A percentile compares a stretch with the other conserved stretches of the same genome.
phyloP scores from a whole-genome alignment of 352 stramenopile species.

The Phytophthora idaei region DNA sequence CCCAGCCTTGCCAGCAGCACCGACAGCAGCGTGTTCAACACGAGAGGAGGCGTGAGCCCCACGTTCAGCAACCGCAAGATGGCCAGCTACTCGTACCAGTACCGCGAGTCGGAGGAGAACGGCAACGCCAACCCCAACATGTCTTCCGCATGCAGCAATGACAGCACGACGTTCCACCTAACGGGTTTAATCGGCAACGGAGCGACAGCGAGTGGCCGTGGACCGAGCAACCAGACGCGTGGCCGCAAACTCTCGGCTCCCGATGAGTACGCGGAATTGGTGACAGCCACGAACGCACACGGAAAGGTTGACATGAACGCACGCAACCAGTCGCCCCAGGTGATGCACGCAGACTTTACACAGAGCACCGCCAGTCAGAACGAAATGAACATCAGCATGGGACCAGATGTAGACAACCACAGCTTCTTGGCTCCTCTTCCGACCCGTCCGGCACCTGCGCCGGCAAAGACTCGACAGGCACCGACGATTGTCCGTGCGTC shows the following conservation, averaged over 20 bases:
- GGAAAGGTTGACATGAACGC: conserved; percentile 20
- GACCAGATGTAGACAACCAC: conserved; percentile 32
- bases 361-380: conserved; percentile 24
- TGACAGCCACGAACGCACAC: conserved; percentile 39
- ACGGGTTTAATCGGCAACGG: conserved; percentile 35
- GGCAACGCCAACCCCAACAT: conserved; percentile 12
- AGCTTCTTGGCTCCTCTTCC: conserved; percentile 30
- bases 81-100: conserved; percentile 43
- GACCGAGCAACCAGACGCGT: conserved; percentile 2
- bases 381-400: conserved; percentile 33
- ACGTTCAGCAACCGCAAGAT: conserved; percentile 38
- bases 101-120: conserved; percentile 35
- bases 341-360: conserved; percentile 26
- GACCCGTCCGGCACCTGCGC: not conserved
- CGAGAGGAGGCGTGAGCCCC: conserved; percentile 43
- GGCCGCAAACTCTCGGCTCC: conserved; percentile 36
- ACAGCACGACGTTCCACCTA: conserved; percentile 34
- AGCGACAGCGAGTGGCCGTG: conserved; percentile 19
- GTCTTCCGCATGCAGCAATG: conserved; percentile 5
- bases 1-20: conserved; percentile 29
- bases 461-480: not conserved
- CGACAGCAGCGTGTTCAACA: conserved; percentile 49
- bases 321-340: conserved; percentile 2
- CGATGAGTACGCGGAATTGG: conserved; percentile 46
- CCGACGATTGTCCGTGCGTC: conserved; percentile 16